Conservation (phyloP, 2,329 filamentous ascomycete species). For the Ustulina deusta region DNA sequence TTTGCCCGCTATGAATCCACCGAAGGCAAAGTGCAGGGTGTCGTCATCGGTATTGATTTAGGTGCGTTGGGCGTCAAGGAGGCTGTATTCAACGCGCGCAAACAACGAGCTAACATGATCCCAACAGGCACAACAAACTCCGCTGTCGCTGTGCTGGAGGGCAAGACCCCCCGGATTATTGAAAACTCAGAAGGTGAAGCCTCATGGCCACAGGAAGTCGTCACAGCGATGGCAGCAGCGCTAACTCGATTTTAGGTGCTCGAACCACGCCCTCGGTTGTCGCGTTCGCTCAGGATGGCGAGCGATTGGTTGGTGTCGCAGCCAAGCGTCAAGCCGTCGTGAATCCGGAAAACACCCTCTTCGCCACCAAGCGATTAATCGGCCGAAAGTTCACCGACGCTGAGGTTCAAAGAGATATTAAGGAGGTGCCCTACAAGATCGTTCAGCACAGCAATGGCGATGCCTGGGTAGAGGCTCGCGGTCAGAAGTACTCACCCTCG, state of each 20-base stretch:
- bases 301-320: conserved; percentile 95
- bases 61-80: conserved; percentile 67
- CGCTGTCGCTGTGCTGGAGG: conserved; percentile 97
- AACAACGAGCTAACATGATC: conserved; percentile 9
- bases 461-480: conserved; percentile 93
- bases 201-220: conserved; percentile 35
- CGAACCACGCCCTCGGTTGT: conserved; percentile 95
- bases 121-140: conserved; percentile 88
- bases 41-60: conserved; percentile 98
- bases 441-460: conserved; percentile 97
- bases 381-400: conserved; percentile 94
- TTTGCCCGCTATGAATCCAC: conserved; percentile 85
- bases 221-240: conserved; percentile 3
- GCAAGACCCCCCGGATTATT: conserved; percentile 94
- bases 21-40: conserved; percentile 89
- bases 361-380: conserved; percentile 98
- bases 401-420: conserved; percentile 96
- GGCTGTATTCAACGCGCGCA: background rate
- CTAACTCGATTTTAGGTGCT: conserved; percentile 68
- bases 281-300: conserved; percentile 93
- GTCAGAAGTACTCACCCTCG: conserved; percentile 97
- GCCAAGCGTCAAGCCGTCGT: conserved; percentile 98
- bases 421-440: conserved; percentile 99
- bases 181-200: conserved; percentile 91
- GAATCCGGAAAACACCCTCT: conserved; percentile 98